Percentiles rank a stretch among this genome's conserved stretches.
phyloP scores from a whole-genome alignment of 2,329 filamentous ascomycete species.

The Monilinia vaccinii-corymbosi region DNA sequence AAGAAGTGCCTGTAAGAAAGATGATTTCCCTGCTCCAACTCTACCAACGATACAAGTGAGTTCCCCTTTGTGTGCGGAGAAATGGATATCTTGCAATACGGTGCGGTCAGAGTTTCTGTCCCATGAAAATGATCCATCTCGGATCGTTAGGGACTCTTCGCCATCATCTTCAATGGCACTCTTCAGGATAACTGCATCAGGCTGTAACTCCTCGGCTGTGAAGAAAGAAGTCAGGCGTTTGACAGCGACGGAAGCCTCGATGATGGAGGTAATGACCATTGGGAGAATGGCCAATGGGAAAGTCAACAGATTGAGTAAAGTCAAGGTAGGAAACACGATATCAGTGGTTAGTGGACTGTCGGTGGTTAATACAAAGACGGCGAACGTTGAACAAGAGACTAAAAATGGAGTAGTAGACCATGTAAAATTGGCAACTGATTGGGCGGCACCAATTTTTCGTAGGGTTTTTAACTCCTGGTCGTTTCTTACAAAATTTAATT shows the following conservation, averaged over 20 bases:
- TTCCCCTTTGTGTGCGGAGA: slow-evolving; percentile 84
- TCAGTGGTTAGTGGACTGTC: slow-evolving; percentile 79
- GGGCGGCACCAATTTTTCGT: slow-evolving; percentile 88
- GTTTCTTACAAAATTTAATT: slow-evolving; percentile 91
- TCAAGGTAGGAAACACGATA: slow-evolving; percentile 87
- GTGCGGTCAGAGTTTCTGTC: slow-evolving; percentile 67
- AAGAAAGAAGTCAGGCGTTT: slow-evolving; percentile 78
- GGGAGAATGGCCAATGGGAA: slow-evolving; percentile 91
- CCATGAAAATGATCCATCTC: slow-evolving; percentile 89
- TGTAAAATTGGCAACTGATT: slow-evolving; percentile 92
- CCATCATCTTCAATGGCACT: slow-evolving; percentile 65
- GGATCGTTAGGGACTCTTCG: slow-evolving; percentile 77
- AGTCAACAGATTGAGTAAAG: slow-evolving; percentile 90
- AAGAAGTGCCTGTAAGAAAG: slow-evolving; percentile 76
- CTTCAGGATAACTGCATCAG: slow-evolving; percentile 65
- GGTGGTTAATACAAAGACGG: slow-evolving; percentile 81
- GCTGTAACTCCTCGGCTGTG: slow-evolving; percentile 79
- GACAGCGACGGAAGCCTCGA: slow-evolving; percentile 91
- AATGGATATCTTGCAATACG: slow-evolving; percentile 74
- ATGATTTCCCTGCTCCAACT: slow-evolving; percentile 94
- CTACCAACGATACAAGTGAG: slow-evolving; percentile 87
- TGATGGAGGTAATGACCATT: slow-evolving; percentile 95
- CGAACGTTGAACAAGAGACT: slow-evolving; percentile 93
- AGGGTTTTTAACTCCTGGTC: slow-evolving; percentile 92
- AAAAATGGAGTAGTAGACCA: slow-evolving; percentile 97